Evolutionary conservation across 495 filamentous ascomycete species (phyloP).

Genomic region (Cryomyces antarcticus): DNA sequence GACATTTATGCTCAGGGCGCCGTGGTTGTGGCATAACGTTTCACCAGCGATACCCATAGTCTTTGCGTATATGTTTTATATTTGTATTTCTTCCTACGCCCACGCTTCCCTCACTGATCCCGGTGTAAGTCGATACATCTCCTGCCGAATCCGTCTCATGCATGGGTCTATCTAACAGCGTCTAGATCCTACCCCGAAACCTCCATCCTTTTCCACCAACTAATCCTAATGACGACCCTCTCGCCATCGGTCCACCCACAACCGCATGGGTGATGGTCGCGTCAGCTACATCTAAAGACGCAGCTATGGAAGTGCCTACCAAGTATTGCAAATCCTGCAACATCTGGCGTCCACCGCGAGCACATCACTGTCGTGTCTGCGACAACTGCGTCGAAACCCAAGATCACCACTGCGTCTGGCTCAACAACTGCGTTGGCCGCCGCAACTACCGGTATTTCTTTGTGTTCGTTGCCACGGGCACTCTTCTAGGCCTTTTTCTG

Average conservation of each 20-base stretch:
- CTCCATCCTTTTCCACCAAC: conserved; percentile 42
- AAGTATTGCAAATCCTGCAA: conserved; percentile 96
- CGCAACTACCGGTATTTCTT: conserved; percentile 98
- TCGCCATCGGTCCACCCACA: conserved; percentile 59
- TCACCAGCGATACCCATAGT: conserved; percentile 82
- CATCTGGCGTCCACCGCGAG: conserved; percentile 87
- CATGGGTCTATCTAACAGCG: background rate
- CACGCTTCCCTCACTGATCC: conserved; percentile 84
- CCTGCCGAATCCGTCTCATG: conserved; percentile 7
- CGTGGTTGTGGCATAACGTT: conserved; percentile 78
- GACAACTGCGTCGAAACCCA: conserved; percentile 96
- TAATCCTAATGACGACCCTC: conserved; percentile 50
- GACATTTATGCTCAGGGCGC: conserved; percentile 28
- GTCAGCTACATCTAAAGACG: conserved; percentile 45
- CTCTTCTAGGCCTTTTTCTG: conserved; percentile 57
- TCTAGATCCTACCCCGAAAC: conserved; percentile 67
- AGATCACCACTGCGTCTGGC: conserved; percentile 97
- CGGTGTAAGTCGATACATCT: conserved; percentile 40
- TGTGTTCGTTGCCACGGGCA: conserved; percentile 56
- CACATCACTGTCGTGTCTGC: conserved; percentile 89
- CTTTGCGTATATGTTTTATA: conserved; percentile 74
- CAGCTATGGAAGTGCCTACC: conserved; percentile 88
- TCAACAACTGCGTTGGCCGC: conserved; percentile 94
- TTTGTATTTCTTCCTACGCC: conserved; percentile 81
- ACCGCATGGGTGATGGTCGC: conserved; percentile 85